Percentiles rank a stretch among this genome's conserved stretches.
These are phyloP conservation scores for Aureobasidium sp. DNA, from an alignment of 2,329 filamentous ascomycete species.

Conservation along the genomic window DNA sequence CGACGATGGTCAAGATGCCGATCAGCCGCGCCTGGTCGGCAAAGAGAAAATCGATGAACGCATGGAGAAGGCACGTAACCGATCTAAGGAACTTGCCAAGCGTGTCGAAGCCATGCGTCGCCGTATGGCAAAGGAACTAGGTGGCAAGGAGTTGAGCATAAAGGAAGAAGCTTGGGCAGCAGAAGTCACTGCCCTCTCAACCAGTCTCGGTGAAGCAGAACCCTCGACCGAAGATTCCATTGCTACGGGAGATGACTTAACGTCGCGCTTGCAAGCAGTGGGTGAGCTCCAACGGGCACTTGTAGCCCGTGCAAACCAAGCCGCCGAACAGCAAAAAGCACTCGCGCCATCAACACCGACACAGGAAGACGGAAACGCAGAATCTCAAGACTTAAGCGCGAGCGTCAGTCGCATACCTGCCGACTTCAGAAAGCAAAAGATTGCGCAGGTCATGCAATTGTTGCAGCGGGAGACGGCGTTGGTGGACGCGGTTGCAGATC, in stretches of 20 bases:
- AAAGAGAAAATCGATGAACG: constrained; percentile 52
- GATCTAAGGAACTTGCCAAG: constrained; percentile 50
- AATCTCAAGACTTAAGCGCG: constrained; percentile 24
- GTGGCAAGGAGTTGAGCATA: constrained; percentile 52
- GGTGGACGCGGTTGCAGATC: constrained; percentile 58
- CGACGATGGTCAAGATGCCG: constrained; percentile 32
- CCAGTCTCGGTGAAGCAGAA: constrained; percentile 25
- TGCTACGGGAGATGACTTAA: neutral
- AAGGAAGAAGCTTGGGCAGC: constrained; percentile 52
- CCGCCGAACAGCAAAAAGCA: constrained; percentile 19
- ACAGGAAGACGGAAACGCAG: constrained; percentile 24
- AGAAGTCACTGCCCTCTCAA: constrained; percentile 44
- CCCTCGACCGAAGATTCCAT: neutral
- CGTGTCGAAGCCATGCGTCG: constrained; percentile 54
- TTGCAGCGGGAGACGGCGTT: constrained; percentile 61
- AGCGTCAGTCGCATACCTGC: constrained; percentile 47
- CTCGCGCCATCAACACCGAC: neutral
- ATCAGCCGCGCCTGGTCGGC: constrained; percentile 22
- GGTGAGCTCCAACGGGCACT: constrained; percentile 24
- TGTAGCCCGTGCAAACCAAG: constrained; percentile 24
- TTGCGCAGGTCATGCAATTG: constrained; percentile 56
- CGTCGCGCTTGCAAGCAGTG: constrained; percentile 22
- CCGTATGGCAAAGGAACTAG: constrained; percentile 38
- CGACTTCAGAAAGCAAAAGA: constrained; percentile 55
- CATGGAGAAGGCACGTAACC: constrained; percentile 47